phyloP scores from a whole-genome alignment of 805 yeast species.

The Alloascoidea africana region DNA sequence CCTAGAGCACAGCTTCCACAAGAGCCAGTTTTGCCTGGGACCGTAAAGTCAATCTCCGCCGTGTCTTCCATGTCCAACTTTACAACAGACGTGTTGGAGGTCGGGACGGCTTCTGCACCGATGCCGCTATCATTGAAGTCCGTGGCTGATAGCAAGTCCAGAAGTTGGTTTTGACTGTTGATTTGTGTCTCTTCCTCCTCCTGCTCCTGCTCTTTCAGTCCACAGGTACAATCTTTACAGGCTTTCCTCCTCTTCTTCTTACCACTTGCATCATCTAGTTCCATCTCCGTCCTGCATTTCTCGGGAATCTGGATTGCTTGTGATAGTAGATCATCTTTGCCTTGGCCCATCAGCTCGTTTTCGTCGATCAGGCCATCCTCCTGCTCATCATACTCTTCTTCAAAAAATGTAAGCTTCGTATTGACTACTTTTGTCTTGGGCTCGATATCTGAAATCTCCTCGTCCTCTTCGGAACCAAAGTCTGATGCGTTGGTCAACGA shows the following conservation, averaged over 20 bases:
- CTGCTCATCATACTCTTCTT: slow-evolving; percentile 25
- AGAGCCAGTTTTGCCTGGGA: slow-evolving; percentile 95
- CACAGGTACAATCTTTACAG: slow-evolving; percentile 97
- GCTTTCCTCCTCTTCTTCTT: slow-evolving; percentile 68
- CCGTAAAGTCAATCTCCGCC: slow-evolving; percentile 86
- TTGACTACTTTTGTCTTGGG: slow-evolving; percentile 27
- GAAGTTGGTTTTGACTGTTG: slow-evolving; percentile 18
- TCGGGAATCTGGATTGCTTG: slow-evolving; percentile 17
- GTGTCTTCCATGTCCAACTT: slow-evolving; percentile 52
- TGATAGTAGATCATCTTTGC: slow-evolving; percentile 14
- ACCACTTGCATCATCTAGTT: slow-evolving; percentile 33
- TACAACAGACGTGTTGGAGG: slow-evolving; percentile 36
- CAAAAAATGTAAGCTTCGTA: slow-evolving; percentile 38
- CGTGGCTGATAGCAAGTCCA: slow-evolving; percentile 19
- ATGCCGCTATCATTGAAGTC: too few relatives aligned
- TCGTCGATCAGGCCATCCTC: slow-evolving; percentile 42
- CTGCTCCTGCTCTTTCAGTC: slow-evolving; percentile 73
- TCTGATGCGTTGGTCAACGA: slow-evolving; percentile 31
- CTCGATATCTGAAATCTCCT: slow-evolving; percentile 21
- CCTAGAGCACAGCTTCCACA: slow-evolving; percentile 97
- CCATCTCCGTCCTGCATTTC: slow-evolving; percentile 40
- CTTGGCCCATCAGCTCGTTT: slow-evolving; percentile 33
- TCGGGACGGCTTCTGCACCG: slow-evolving; percentile 32
- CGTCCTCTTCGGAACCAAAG: slow-evolving; percentile 20
- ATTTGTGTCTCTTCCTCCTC: slow-evolving; percentile 25